A percentile compares a stretch with the other conserved stretches of the same genome.
Evolutionary conservation across 306 rosid genomes (phyloP).

Genomic region (Begonia peltatifolia): DNA sequence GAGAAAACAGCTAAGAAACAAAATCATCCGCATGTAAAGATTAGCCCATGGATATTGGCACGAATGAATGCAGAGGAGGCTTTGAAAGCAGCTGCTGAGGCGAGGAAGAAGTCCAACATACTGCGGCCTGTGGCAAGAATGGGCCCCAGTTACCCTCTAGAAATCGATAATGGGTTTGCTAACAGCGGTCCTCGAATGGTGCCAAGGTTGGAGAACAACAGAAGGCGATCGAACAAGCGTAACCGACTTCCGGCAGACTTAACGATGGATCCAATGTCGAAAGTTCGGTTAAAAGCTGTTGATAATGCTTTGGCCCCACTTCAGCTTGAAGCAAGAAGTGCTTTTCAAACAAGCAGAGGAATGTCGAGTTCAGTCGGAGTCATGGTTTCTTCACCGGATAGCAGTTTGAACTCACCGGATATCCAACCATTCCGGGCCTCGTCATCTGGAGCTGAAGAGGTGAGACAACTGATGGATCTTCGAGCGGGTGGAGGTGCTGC

Average conservation of each 20-base stretch:
- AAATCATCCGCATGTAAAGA: conserved; percentile 63
- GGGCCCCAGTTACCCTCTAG: conserved; percentile 5
- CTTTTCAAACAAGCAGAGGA: conserved; percentile 54
- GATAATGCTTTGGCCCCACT: conserved; percentile 57
- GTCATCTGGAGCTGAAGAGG: conserved; percentile 56
- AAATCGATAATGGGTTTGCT: conserved; percentile 35
- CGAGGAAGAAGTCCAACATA: conserved; percentile 84
- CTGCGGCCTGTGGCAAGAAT: conserved; percentile 72
- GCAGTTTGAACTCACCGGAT: conserved; percentile 88
- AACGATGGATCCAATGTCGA: conserved; percentile 14
- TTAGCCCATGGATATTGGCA: conserved; percentile 91
- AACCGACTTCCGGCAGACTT: conserved; percentile 10
- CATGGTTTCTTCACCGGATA: conserved; percentile 82
- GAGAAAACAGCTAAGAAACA: conserved; percentile 61
- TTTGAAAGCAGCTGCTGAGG: conserved; percentile 93
- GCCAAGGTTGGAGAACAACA: conserved; percentile 49
- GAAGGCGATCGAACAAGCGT: conserved; percentile 59
- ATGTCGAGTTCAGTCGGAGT: conserved; percentile 57
- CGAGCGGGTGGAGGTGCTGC: conserved; percentile 24
- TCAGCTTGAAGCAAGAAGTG: conserved; percentile 73
- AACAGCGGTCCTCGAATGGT: conserved; percentile 54
- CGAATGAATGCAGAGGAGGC: conserved; percentile 81
- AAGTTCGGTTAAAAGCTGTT: conserved; percentile 29
- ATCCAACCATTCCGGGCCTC: conserved; percentile 77
- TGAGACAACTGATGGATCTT: conserved; percentile 42